Percentiles rank a stretch among this genome's conserved stretches.
These are phyloP conservation scores for Penicillium simplicissimum DNA, from an alignment of 495 filamentous ascomycete species.

Conservation along the genomic window DNA sequence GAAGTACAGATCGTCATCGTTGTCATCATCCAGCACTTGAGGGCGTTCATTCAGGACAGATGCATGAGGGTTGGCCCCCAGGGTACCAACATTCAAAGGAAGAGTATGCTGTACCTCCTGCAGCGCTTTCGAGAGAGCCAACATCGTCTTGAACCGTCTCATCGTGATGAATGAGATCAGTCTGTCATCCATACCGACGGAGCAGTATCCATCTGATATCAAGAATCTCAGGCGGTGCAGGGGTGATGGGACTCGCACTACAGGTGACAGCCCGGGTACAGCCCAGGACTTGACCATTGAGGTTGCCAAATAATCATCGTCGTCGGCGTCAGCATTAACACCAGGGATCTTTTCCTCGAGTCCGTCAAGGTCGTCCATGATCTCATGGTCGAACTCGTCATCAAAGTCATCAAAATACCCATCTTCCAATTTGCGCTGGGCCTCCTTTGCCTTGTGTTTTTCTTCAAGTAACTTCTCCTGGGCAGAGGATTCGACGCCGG, in stretches of 20 bases:
- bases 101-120: conserved; percentile 2
- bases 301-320: conserved; percentile 43
- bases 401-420: conserved; percentile 50
- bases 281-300: conserved; percentile 39
- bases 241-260: conserved; percentile 40
- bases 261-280: conserved; percentile 38
- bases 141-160: background rate
- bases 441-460: conserved; percentile 72
- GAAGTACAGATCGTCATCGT: conserved; percentile 78
- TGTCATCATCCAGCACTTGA: conserved; percentile 41
- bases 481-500: conserved; percentile 68
- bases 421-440: conserved; percentile 46
- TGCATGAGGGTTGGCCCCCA: background rate
- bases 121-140: background rate
- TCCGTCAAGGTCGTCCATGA: conserved; percentile 67
- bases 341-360: conserved; percentile 77
- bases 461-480: conserved; percentile 87
- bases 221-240: conserved; percentile 20
- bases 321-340: conserved; percentile 67
- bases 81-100: background rate
- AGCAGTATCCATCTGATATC: background rate
- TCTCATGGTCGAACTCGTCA: conserved; percentile 67
- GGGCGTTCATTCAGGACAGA: conserved; percentile 7
- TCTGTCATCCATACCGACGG: background rate
- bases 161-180: background rate